Base-by-base conservation (phyloP, 2,329 filamentous ascomycete genomes). In the Fusarium sororula region DNA sequence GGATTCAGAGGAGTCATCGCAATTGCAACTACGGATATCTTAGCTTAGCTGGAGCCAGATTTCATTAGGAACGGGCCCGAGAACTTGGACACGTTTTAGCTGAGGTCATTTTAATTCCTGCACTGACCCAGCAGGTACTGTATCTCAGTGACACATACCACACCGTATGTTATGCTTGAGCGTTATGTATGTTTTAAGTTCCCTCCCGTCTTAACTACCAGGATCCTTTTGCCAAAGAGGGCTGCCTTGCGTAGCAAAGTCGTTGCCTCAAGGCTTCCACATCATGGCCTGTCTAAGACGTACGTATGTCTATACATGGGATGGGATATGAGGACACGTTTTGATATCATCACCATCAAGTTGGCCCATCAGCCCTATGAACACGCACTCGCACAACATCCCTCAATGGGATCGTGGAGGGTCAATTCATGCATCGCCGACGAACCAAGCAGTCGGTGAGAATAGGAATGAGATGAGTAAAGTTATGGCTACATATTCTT, bases 201-300 rank as follows among this genome's bases (percentile, higher is more conserved):
- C 30, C 41, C 48, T 61, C 55, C 38, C 35, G 20, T 41, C 48
- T 39, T 18, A 50, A 44, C 32, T 57, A 55, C 63, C 62, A 55
- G 60, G 51, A 50, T 44, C 50, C 22, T 50, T 66, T 38, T 35
- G 44, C 48, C 58, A 72, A 38, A 62, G 30, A 74, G 30, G 56
- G 68, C 50, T 63, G 59, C 50, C 71, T 73, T 70, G 68, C 65
- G 60, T 70, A 42, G 42, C 7, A 15, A 48, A 63, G 44, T 68
- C n/a, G 69, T 48, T 74, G 72, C 72, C 72, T 75, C 60, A 44
- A 63, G 72, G 55, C 72, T 72, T 74, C 72, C 68, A 58, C 35
- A 53, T 59, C 24, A 58, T 70, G 41, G 7, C 57, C 26, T 45
- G 66, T 63, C 57, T 51, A 15, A 18, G 47, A 28, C 20, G 38